Evolutionary conservation across 495 filamentous ascomycete species (phyloP).

Genomic region (Neurospora africana): DNA sequence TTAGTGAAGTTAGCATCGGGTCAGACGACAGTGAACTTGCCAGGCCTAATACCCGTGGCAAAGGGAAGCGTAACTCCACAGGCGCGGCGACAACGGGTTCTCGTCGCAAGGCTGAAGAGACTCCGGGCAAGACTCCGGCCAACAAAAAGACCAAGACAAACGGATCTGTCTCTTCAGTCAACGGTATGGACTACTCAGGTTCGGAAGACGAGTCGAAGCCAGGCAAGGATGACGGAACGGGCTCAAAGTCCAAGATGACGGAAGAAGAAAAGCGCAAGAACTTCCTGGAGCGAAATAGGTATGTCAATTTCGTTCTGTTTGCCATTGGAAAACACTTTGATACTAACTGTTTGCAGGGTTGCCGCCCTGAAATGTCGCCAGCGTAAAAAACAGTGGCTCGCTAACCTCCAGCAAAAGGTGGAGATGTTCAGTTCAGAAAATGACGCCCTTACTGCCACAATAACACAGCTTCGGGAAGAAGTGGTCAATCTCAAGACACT

Average conservation of each 20-base stretch:
- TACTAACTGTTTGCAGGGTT: slow-evolving; percentile 50
- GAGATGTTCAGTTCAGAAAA: slow-evolving; percentile 88
- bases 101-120: slow-evolving; percentile 76
- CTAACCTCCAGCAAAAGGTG: slow-evolving; percentile 89
- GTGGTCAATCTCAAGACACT: slow-evolving; percentile 93
- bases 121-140: slow-evolving; percentile 47
- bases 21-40: slow-evolving; percentile 66
- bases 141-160: slow-evolving; percentile 66
- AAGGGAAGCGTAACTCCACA: slow-evolving; percentile 53
- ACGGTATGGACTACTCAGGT: slow-evolving; percentile 19
- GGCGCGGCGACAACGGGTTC: slow-evolving; percentile 36
- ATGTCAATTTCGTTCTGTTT: slow-evolving; percentile 25
- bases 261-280: slow-evolving; percentile 98
- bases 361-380: slow-evolving; percentile 95
- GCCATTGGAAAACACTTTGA: neutral
- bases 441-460: slow-evolving; percentile 72
- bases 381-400: slow-evolving; percentile 97
- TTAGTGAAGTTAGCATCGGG: slow-evolving; percentile 57
- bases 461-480: slow-evolving; percentile 78
- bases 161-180: slow-evolving; percentile 30
- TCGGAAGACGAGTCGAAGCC: slow-evolving; percentile 40
- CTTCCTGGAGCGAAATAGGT: slow-evolving; percentile 94
- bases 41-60: slow-evolving; percentile 50
- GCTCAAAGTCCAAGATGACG: slow-evolving; percentile 70
- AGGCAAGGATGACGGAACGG: slow-evolving; percentile 35